Conservation (phyloP, 495 filamentous ascomycete species). For the Choiromyces venosus region DNA sequence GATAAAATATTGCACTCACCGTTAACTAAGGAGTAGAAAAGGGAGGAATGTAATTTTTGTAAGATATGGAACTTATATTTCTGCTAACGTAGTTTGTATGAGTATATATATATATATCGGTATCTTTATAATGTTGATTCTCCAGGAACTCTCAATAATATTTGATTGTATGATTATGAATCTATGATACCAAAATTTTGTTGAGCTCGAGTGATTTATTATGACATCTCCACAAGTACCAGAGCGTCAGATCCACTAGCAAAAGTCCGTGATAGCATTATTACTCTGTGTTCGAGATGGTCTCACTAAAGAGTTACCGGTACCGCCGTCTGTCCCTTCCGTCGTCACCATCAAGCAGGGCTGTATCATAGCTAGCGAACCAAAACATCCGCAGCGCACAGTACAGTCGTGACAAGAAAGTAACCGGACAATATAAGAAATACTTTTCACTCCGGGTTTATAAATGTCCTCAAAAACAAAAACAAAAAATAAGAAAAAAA, state of each 20-base stretch:
- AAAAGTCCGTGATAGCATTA: background rate
- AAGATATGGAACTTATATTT: background rate
- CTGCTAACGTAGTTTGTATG: slow-evolving; percentile 1
- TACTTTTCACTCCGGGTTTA: too few species aligned
- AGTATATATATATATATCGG: background rate
- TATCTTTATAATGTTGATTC: background rate
- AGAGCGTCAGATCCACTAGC: background rate
- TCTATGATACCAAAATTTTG: too few species aligned
- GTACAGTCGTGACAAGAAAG: too few species aligned
- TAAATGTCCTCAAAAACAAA: too few species aligned
- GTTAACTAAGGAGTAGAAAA: background rate
- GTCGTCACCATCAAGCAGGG: background rate
- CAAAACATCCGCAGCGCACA: background rate
- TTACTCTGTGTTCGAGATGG: background rate
- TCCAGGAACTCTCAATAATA: background rate
- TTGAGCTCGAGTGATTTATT: background rate
- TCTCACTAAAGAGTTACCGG: background rate
- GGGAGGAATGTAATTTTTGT: background rate
- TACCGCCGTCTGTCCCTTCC: background rate
- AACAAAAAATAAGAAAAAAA: too few species aligned
- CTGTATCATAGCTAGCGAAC: background rate
- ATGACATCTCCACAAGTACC: background rate
- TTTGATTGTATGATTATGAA: background rate
- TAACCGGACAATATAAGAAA: too few species aligned
- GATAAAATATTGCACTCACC: background rate